These are phyloP conservation scores for Lithospermum erythrorhizon DNA, from an alignment of 257 asterid genomes.

Conservation along the genomic window DNA sequence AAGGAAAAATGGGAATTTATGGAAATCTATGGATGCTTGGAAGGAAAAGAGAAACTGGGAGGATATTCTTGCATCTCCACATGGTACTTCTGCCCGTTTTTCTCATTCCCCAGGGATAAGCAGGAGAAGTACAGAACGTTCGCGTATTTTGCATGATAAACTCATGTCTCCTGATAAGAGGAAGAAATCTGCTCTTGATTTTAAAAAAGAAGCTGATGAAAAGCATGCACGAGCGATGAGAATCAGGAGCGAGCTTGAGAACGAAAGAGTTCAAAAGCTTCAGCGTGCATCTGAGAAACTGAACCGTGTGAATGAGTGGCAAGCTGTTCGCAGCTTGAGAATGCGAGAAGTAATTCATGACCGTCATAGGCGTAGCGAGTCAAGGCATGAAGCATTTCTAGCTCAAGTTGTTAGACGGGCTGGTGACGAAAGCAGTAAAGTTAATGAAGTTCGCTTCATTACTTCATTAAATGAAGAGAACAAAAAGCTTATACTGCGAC, in stretches of 20 bases:
- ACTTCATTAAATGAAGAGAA: conserved; percentile 95
- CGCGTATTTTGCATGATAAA: conserved; percentile 80
- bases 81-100: conserved; percentile 76
- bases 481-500: conserved; percentile 81
- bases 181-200: conserved; percentile 73
- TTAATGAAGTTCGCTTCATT: conserved; percentile 94
- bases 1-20: conserved; percentile 50
- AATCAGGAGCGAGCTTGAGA: conserved; percentile 89
- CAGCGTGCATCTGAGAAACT: conserved; percentile 89
- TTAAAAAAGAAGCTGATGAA: conserved; percentile 91
- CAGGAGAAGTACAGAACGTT: conserved; percentile 80
- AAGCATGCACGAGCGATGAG: conserved; percentile 97
- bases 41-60: conserved; percentile 99
- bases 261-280: conserved; percentile 91
- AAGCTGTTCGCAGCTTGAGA: conserved; percentile 79
- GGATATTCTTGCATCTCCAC: conserved; percentile 78
- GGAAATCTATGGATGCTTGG: conserved; percentile 94
- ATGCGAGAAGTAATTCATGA: conserved; percentile 84
- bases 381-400: conserved; percentile 88
- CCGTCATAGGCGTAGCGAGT: conserved; percentile 84
- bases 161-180: conserved; percentile 98
- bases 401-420: conserved; percentile 98
- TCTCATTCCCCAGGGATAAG: conserved; percentile 84
- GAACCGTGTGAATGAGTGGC: conserved; percentile 91
- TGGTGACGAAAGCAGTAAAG: conserved; percentile 95